Percentiles rank a stretch among this genome's conserved stretches.
Evolutionary conservation across 352 stramenopile genomes (phyloP).

Genomic region (Pythium biforme): DNA sequence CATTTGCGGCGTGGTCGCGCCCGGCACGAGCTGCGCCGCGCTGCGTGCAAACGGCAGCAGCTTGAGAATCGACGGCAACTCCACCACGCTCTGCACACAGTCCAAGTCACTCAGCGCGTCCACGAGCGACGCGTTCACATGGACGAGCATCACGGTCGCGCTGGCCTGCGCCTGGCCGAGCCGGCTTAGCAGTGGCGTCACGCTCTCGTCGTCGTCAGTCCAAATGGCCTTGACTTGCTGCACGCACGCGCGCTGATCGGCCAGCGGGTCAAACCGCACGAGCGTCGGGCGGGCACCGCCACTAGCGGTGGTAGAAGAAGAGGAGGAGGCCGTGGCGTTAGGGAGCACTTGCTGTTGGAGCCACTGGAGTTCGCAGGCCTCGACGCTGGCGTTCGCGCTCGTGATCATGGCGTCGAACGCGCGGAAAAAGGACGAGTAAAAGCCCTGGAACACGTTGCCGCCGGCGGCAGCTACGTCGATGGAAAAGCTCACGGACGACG

Average conservation of each 20-base stretch:
- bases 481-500: conserved; percentile 42
- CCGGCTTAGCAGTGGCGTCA: conserved; percentile 61
- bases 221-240: conserved; percentile 36
- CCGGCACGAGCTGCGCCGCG: conserved; percentile 29
- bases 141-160: conserved; percentile 49
- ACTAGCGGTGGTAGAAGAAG: not conserved
- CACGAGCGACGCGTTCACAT: conserved; percentile 35
- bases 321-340: conserved; percentile 23
- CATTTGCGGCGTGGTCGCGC: conserved; percentile 44
- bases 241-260: conserved; percentile 51
- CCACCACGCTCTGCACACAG: conserved; percentile 13
- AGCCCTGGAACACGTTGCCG: conserved; percentile 45
- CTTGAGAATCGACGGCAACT: conserved; percentile 51
- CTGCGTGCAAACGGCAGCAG: conserved; percentile 54
- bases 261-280: conserved; percentile 39
- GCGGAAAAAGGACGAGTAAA: conserved; percentile 61
- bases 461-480: conserved; percentile 24
- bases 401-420: conserved; percentile 66
- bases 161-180: conserved; percentile 29
- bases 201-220: conserved; percentile 32
- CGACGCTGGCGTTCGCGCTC: conserved; percentile 48
- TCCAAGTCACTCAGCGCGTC: conserved; percentile 18
- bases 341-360: conserved; percentile 56
- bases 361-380: conserved; percentile 68
- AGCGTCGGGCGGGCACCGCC: conserved; percentile 36